phyloP scores from a whole-genome alignment of 352 stramenopile genomes.

The Phytophthora pistaciae region DNA sequence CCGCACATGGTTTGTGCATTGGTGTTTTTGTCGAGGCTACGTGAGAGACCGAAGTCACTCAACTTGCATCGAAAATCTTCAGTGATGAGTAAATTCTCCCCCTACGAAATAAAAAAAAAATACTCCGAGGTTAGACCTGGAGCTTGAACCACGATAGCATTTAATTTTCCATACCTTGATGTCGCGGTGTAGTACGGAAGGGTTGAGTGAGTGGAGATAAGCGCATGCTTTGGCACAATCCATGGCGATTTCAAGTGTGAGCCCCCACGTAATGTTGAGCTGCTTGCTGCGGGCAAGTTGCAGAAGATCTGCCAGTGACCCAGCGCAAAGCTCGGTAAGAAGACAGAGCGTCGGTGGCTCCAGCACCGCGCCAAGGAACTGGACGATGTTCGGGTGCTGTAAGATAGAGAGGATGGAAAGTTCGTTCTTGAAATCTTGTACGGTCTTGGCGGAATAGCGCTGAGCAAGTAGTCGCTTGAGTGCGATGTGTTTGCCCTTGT shows the following conservation, averaged over 20 bases:
- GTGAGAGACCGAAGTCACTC: constrained; percentile 80
- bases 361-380: constrained; percentile 81
- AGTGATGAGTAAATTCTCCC: constrained; percentile 79
- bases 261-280: constrained; percentile 77
- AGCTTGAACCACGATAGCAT: not conserved
- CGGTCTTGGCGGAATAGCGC: constrained; percentile 63
- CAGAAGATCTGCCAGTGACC: constrained; percentile 72
- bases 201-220: constrained; percentile 72
- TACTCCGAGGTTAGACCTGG: not conserved
- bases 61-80: constrained; percentile 78
- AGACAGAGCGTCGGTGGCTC: constrained; percentile 78
- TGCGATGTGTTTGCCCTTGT: constrained; percentile 77
- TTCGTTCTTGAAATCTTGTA: constrained; percentile 83
- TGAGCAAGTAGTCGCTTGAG: constrained; percentile 73
- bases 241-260: constrained; percentile 76
- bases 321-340: constrained; percentile 76
- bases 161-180: constrained; percentile 55
- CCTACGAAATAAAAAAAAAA: constrained; percentile 37
- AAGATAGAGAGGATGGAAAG: constrained; percentile 86
- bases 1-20: constrained; percentile 83
- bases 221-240: constrained; percentile 73
- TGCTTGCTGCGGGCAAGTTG: constrained; percentile 74
- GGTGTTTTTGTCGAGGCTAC: constrained; percentile 69
- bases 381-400: constrained; percentile 82
- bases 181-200: constrained; percentile 72